Base-by-base conservation (phyloP, 2,329 filamentous ascomycete genomes). In the Lachnellula subtilissima region DNA sequence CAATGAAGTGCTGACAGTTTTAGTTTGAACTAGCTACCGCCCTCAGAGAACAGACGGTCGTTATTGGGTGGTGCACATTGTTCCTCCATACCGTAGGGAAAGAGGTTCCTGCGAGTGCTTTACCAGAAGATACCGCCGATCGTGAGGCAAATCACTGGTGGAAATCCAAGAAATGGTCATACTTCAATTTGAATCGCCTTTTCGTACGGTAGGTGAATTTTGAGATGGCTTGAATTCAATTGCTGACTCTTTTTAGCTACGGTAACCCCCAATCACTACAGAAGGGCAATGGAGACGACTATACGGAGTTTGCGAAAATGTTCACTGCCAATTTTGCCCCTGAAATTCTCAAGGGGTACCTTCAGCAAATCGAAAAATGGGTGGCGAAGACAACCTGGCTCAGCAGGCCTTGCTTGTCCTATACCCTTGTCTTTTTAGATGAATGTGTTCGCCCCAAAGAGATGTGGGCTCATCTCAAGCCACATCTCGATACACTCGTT, bases 91-190 rank as follows among this genome's bases (percentile, higher is more conserved):
- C 95, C 51, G 89, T 97, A 37, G 86, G 87, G 64, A 97, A 97
- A 74, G 77, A 86, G 22, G 85, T 89, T 37, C 94, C 94, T 4
- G 81, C 88, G 54, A 85, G 80, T 64, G 87, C 92, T 37, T 86
- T 97, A 81, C 73, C 79, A 56, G 91, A 95, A 58, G 89, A 86
- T 57, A 76, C 87, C 52, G 85, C 90, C 56, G 93, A 97, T 69
- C 85, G 94, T 56, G 94, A 97, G 74, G 83, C 87, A 67, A 92
- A 96, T 71, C 91, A 97, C 73, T 99, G 94, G 93, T 99, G 93
- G 93, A 99, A 97, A 78, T 89, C 92, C 61, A 97, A 97, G 85
- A 99, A 99, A 75, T 97, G 94, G 94, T 89, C 93, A 14, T 99
- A 97, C 74, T 96, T 94, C 69, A 97, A 97, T 73, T 76, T 99